Evolutionary conservation across 1,139 yeast genomes (phyloP), one percentile per base, ranked within the genome.

Genomic region (Taphrina flavorubra): DNA sequence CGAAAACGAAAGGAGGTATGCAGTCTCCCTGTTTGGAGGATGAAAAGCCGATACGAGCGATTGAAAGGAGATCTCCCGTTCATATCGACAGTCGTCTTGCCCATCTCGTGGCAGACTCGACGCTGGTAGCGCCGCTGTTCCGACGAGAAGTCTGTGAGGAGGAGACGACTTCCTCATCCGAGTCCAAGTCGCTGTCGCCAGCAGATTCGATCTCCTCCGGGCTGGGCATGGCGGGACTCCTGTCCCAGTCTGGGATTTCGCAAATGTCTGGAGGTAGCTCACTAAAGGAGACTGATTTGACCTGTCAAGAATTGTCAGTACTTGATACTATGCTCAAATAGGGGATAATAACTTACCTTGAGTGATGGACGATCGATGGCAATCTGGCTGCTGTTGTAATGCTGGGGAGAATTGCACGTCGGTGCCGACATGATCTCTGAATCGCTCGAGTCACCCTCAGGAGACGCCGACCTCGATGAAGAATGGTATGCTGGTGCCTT

Each of bases 401-500:
- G 42, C 36, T 53, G 36, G 34, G 58, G 58, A 34, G 58, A 53
- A 14, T 34, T 53, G 25, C 42, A 37, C 11, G 58, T n/a, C 34
- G 58, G 58, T 16, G 42, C 25, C 20, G 58, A 53, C 58, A 53
- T 34, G 1, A 53, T 36, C 20, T 63, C 67, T 7, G 51, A 46
- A 47, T 55, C 61, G 51, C 61, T 18, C 36, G 56, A 55, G n/a
- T 53, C 67, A 8, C 20, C 62, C 40, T 58, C 62, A 14, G 67
- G 61, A 3, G 67, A 63, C 18, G 60, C 55, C 11, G 67, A 55
- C 34, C 67, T 36, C 36, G 55, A 44, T 25, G 51, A 39, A 13
- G 61, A 40, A 39, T 63, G 44, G 61, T 63, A 63, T 46, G 67
- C 67, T 1, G 67, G 67, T 20, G 67, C 67, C 18, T 56, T 57